Base-by-base conservation (phyloP, 169 alveolate genomes). In the Plasmodium vivax region DNA sequence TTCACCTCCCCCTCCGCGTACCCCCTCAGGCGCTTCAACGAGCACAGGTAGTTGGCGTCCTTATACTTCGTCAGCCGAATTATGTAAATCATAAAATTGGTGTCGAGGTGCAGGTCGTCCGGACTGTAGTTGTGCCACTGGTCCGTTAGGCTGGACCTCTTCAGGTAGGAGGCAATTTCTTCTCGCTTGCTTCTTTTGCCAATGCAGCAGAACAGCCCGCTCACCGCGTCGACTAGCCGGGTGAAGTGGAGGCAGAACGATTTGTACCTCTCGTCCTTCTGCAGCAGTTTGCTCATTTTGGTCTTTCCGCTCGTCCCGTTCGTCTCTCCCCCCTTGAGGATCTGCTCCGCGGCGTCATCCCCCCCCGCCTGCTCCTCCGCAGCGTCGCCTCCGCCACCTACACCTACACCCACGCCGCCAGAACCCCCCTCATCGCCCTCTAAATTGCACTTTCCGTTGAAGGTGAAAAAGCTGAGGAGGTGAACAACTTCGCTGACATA, bases 161-260 rank as follows among this genome's bases (percentile, higher is more conserved):
- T 79, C 2, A 88, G 82, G 73, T 14, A 88, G 41, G 41, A 80
- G 27, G 23, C 23, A 36, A 88, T 41, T 80, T 88, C 94, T 80
- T 88, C 94, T 43, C 94, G 23, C 47, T 88, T 88, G n/a, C 34
- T 88, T 81, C 94, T 88, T 79, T 88, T 88, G 9, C 91, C 94
- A 14, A 88, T 79, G 54, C 91, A 80, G 6, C 94, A 88, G 83
- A 88, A 88, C 16, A 88, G 38, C 5, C 94, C 94, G 62, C 94
- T 88, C 19, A 88, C 73, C 9, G 94, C 43, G 51, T 88, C 94
- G 47, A 88, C 94, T 8, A 88, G 72, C 54, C 94, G 90, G 73
- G 72, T 62, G 77, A 88, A 88, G 73, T 38, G 80, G 14, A 80
- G 51, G 58, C 94, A 80, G 41, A 88, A 88, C n/a, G 88, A 80